phyloP scores from a whole-genome alignment of 371 early-diverging fungal species.

The Umbelopsis sp. region DNA sequence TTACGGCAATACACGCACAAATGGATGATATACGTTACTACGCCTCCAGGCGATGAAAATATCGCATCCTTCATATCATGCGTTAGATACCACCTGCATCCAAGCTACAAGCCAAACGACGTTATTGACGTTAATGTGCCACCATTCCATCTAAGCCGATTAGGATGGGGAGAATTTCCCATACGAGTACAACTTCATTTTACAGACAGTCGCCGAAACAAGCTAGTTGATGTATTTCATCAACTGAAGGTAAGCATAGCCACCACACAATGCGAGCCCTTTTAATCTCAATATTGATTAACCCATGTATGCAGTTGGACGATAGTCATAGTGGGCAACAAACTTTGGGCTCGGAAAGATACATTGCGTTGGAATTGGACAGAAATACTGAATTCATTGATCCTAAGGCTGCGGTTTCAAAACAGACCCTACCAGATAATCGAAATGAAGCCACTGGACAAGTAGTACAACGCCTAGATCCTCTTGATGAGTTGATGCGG shows the following conservation, averaged over 20 bases:
- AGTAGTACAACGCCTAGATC: conserved; percentile 15
- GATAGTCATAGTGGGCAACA: conserved; percentile 69
- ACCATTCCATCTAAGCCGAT: conserved; percentile 81
- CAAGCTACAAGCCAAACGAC: conserved; percentile 87
- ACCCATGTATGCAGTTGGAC: conserved; percentile 62
- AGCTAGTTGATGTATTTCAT: conserved; percentile 84
- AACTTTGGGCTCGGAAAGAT: conserved; percentile 72
- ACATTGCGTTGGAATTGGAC: conserved; percentile 84
- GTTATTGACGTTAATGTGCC: conserved; percentile 80
- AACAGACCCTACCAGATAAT: neutral
- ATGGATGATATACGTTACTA: conserved; percentile 91
- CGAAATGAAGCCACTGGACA: neutral
- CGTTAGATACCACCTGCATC: conserved; percentile 89
- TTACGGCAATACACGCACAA: conserved; percentile 73
- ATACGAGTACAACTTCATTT: conserved; percentile 83
- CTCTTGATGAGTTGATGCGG: conserved; percentile 1
- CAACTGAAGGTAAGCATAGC: conserved; percentile 64
- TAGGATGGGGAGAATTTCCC: conserved; percentile 96
- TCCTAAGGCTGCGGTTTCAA: neutral
- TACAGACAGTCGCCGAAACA: conserved; percentile 76
- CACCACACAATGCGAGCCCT: neutral
- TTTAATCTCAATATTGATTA: neutral
- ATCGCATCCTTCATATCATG: conserved; percentile 72
- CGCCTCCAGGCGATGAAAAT: conserved; percentile 54
- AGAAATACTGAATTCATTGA: conserved; percentile 75